Evolutionary conservation across 1,139 yeast species (phyloP), one percentile per base, ranked within the genome.

Genomic region (Nadsonia commutata): DNA sequence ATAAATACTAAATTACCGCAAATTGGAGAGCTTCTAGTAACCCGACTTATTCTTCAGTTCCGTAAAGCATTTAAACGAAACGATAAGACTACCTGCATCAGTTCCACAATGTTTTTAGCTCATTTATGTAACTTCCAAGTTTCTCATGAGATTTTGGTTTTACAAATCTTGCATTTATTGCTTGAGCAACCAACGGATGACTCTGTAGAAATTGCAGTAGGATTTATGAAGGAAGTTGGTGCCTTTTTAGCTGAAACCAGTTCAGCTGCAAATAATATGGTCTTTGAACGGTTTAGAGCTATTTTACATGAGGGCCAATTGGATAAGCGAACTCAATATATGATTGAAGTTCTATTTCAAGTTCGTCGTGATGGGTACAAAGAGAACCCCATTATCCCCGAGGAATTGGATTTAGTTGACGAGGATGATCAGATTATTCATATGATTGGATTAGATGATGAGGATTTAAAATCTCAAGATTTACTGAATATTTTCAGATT

Each of bases 1-100:
- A 47, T 85, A 18, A 81, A 83, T 58, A 70, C 80, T 6, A 77
- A 80, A 52, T 57, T 83, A 4, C 93, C 94, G 0, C 72, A 72
- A 38, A 63, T 85, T 20, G 95, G 95, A 1, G 71, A 71, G 46
- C 56, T 80, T 3, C 50, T 83, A 33, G 58, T 70, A 0, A 58
- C 68, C 6, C 65, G 94, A 49, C 60, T 80, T 23, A 63, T 81
- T 1, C 55, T 79, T 2, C 78, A 71, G 46, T 82, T 83, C 58
- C 68, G 80, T 41, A 68, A 71, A 50, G 69, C 71, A 2, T 80
- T 67, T 56, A 63, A 68, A 48, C 57, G 66, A 19, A 70, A 74
- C 51, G 71, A 78, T 53, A 69, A 67, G 46, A 50, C 55, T 0
- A 55, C 57, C 2, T 74, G 78, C 45, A 56, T 63, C 17, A 60